These are phyloP conservation scores for Sugiyamaella valdiviana DNA, from an alignment of 805 yeast genomes.

Conservation along the genomic window DNA sequence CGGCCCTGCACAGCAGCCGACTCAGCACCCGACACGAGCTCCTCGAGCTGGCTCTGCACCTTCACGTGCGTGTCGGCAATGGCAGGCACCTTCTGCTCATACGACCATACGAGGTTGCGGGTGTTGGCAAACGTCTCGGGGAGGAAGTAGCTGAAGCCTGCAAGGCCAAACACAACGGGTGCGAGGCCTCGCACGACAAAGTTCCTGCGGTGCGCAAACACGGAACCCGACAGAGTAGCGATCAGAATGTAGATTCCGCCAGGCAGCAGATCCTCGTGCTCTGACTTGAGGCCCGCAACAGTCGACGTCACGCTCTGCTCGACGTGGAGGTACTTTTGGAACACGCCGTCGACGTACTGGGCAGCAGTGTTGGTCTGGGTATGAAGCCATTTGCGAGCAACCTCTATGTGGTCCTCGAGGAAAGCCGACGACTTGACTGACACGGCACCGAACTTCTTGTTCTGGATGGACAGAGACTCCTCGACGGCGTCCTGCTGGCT, in stretches of 20 bases:
- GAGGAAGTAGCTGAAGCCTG: conserved; percentile 60
- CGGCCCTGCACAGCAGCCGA: conserved; percentile 37
- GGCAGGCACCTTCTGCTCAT: conserved; percentile 58
- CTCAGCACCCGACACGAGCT: conserved; percentile 41
- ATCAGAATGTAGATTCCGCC: conserved; percentile 61
- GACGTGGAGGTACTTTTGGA: conserved; percentile 45
- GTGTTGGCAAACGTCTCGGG: conserved; percentile 69
- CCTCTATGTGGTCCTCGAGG: conserved; percentile 44
- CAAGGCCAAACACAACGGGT: conserved; percentile 57
- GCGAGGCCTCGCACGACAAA: conserved; percentile 46
- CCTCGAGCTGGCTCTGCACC: conserved; percentile 42
- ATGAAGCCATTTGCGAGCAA: conserved; percentile 41
- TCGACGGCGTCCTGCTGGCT: conserved; percentile 6
- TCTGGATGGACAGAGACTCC: conserved; percentile 14
- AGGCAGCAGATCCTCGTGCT: conserved; percentile 64
- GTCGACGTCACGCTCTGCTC: conserved; percentile 63
- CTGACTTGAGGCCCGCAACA: conserved; percentile 55
- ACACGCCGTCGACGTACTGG: conserved; percentile 40
- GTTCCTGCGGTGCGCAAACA: conserved; percentile 63
- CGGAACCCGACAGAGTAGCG: conserved; percentile 66
- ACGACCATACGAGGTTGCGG: conserved; percentile 47
- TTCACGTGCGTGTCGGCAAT: conserved; percentile 57
- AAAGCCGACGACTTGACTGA: conserved; percentile 47
- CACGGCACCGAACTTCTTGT: conserved; percentile 46
- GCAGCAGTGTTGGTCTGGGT: conserved; percentile 34